Percentiles rank a stretch among this genome's conserved stretches.
Conservation (phyloP, 495 filamentous ascomycete genomes). For the Elasticomyces elasticus region DNA sequence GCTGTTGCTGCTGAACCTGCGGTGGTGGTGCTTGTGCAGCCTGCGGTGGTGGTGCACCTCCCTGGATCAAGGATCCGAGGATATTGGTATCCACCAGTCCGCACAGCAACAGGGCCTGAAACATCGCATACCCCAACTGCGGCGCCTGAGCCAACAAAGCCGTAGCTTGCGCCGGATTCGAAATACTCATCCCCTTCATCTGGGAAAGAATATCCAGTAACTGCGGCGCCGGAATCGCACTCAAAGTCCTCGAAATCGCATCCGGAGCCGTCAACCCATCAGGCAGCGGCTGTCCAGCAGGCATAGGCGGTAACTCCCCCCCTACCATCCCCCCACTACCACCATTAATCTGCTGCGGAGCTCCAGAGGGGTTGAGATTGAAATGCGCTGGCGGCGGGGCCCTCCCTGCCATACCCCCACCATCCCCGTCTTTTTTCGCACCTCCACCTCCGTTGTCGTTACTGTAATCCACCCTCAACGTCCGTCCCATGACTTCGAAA, state of each 20-base stretch:
- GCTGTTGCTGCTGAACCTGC: conserved; percentile 28
- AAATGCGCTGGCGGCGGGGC: conserved; percentile 37
- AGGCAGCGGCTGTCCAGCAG: conserved; percentile 71
- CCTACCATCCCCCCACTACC: no score
- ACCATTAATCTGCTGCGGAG: conserved; percentile 19
- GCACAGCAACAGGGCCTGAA: conserved; percentile 89
- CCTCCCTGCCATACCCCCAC: neutral
- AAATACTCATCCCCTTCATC: conserved; percentile 79
- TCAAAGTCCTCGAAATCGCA: conserved; percentile 81
- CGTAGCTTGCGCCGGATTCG: conserved; percentile 72
- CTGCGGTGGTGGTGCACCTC: conserved; percentile 19
- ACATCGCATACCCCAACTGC: conserved; percentile 90
- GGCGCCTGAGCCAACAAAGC: conserved; percentile 83
- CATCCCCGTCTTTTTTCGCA: conserved; percentile 18
- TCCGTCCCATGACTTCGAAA: conserved; percentile 89
- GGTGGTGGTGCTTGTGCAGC: conserved; percentile 20
- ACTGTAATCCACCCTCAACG: conserved; percentile 87
- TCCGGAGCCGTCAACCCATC: conserved; percentile 74
- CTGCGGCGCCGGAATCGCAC: conserved; percentile 73
- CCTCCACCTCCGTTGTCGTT: conserved; percentile 77
- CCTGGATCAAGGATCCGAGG: conserved; percentile 47
- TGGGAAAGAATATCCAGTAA: conserved; percentile 88
- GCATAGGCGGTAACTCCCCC: conserved; percentile 61
- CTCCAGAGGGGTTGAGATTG: conserved; percentile 29
- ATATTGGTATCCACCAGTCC: conserved; percentile 68